Base-by-base conservation (phyloP, 345 rosid species). In the Sisymbrium irio region DNA sequence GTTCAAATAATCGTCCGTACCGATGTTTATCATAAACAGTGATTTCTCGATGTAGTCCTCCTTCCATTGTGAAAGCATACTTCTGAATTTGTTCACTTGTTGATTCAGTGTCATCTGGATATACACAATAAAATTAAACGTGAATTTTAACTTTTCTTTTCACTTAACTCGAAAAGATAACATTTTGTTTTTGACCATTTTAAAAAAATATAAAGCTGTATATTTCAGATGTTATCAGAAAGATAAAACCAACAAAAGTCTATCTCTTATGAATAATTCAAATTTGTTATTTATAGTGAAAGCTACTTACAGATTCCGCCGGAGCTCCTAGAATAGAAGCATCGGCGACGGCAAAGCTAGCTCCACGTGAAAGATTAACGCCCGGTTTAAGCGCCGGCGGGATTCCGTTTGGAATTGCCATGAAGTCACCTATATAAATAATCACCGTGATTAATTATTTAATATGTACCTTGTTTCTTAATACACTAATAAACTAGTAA, bases 1-100 rank as follows among this genome's bases (percentile, higher is more conserved):
- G 11, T 63, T 64, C 7, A 69, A 25, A 27, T 79, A 79, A 37
- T 79, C 82, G 15, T 79, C 62, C 0, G 68, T 65, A 11, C 79
- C 76, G 5, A 79, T 74, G 56, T 49, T 56, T 30, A 74, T 51
- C 75, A 78, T 42, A 47, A 67, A 74, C 54, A 79, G 5, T 54
- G 76, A 70, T 20, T 62, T 2, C 36, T 4, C 20, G 6, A 73
- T 50, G 53, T 59, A 46, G 2, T 22, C 20, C 1, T 46, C 78
- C 7, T 7, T 68, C 81, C 81, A 78, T 0, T 8, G 56, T 7
- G 59, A 15, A 67, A 46, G 62, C 59, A 62, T 46, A 14, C 3
- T 28, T 40, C 13, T 40, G 50, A 78, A 73, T 58, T 10, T 7
- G 1, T 0, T 10, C 51, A 73, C 75, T 67, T 78, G 81, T 15